These are phyloP conservation scores for Malania oleifera DNA, from an alignment of 164 flowering plant species.

Conservation along the genomic window DNA sequence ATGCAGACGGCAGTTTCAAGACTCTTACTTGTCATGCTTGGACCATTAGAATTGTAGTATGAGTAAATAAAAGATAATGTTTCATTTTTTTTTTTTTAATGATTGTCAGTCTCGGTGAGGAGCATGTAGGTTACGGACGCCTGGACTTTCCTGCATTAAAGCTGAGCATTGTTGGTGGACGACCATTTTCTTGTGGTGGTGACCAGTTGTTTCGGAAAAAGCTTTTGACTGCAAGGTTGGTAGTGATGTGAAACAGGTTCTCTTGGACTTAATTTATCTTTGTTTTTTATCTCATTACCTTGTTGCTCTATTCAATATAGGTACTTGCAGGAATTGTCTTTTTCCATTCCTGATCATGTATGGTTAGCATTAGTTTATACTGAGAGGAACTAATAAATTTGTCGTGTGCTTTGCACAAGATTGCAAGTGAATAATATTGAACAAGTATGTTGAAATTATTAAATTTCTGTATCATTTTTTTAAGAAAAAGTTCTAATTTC, in stretches of 20 bases:
- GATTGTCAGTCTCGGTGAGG: conserved; percentile 71
- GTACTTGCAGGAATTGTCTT: too few relatives aligned
- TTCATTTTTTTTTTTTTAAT: too few relatives aligned
- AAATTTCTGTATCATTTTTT: too few relatives aligned
- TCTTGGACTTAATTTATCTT: neutral
- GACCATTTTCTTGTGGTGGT: conserved; percentile 91
- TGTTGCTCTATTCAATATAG: too few relatives aligned
- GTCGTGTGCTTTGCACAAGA: too few relatives aligned
- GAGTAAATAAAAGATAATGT: neutral
- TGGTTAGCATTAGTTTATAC: too few relatives aligned
- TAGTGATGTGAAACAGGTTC: neutral
- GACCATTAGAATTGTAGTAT: neutral
- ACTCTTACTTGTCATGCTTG: neutral
- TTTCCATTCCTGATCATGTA: too few relatives aligned
- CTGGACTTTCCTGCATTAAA: conserved; percentile 63
- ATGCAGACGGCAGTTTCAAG: too few relatives aligned
- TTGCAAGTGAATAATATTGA: too few relatives aligned
- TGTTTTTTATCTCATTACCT: neutral
- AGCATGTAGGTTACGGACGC: conserved; percentile 67
- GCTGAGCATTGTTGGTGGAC: conserved; percentile 79
- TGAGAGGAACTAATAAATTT: too few relatives aligned
- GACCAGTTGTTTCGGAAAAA: conserved; percentile 39
- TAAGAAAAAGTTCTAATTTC: too few relatives aligned
- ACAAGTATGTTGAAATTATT: too few relatives aligned
- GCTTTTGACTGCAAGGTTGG: conserved; percentile 66